These are phyloP conservation scores for Kwoniella dejecticola DNA, from an alignment of 768 basidiomycete species.

Conservation along the genomic window DNA sequence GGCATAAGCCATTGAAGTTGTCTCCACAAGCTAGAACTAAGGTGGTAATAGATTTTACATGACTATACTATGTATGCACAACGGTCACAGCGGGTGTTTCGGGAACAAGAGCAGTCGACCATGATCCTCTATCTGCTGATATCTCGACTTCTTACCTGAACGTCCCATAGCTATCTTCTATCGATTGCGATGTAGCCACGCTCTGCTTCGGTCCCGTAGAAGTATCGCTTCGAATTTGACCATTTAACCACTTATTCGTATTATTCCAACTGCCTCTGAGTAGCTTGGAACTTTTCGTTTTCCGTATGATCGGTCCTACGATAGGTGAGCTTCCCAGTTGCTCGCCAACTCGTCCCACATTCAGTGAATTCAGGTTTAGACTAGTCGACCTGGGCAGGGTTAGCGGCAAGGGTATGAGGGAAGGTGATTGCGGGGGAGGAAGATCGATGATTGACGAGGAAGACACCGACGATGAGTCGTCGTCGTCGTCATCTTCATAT, in stretches of 20 bases:
- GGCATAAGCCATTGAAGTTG: no score
- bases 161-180: no score
- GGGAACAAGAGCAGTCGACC: no score
- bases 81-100: no score
- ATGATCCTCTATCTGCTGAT: no score
- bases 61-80: no score
- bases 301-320: constrained; percentile 27
- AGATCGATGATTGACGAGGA: constrained; percentile 45
- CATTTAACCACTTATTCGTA: not conserved
- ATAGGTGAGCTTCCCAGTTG: constrained; percentile 13
- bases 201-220: no score
- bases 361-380: constrained; percentile 19
- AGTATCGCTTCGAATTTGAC: no score
- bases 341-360: not conserved
- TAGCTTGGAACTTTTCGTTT: constrained; percentile 33
- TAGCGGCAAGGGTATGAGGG: constrained; percentile 22
- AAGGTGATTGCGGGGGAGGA: constrained; percentile 34
- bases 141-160: no score
- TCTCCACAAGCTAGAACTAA: no score
- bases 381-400: constrained; percentile 17
- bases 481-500: constrained; percentile 6
- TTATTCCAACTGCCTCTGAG: constrained; percentile 5
- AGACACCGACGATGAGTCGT: constrained; percentile 31
- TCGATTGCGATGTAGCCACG: no score
- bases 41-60: no score